A percentile compares a stretch with the other conserved stretches of the same genome.
Conservation (phyloP, 768 basidiomycete genomes). For the Macrolepiota fuliginosa region DNA sequence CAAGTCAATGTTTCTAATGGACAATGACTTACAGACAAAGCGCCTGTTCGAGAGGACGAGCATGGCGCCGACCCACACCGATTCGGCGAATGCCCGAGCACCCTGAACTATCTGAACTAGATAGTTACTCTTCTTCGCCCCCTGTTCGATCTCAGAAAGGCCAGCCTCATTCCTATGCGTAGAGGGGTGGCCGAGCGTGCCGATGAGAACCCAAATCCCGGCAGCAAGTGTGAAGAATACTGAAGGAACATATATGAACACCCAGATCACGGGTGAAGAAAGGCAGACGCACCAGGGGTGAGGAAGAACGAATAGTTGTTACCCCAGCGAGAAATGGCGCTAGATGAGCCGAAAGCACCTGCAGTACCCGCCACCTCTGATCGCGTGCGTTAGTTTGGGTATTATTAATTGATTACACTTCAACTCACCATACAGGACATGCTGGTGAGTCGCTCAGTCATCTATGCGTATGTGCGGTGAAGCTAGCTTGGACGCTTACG, state of each 20-base stretch:
- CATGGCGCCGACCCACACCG: slow-evolving; percentile 25
- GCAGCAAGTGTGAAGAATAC: slow-evolving; percentile 28
- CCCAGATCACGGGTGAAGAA: neutral
- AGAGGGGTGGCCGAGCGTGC: slow-evolving; percentile 22
- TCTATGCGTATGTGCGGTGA: neutral
- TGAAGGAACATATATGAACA: neutral
- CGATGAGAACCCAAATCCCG: slow-evolving; percentile 25
- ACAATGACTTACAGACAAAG: slow-evolving; percentile 25
- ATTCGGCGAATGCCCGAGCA: slow-evolving; percentile 22
- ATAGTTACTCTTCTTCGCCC: slow-evolving; percentile 20
- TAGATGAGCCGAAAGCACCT: slow-evolving; percentile 29
- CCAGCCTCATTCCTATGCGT: slow-evolving; percentile 22
- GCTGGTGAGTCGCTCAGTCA: slow-evolving; percentile 14
- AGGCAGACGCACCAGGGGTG: slow-evolving; percentile 18
- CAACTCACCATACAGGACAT: slow-evolving; percentile 26
- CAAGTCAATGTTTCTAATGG: neutral
- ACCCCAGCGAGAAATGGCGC: slow-evolving; percentile 28
- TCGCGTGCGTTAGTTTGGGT: neutral
- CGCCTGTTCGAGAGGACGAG: slow-evolving; percentile 24
- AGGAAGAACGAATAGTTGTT: slow-evolving; percentile 34
- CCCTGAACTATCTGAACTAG: slow-evolving; percentile 22
- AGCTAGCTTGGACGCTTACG: slow-evolving; percentile 10
- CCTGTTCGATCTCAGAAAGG: slow-evolving; percentile 20
- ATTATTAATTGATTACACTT: too few relatives aligned
- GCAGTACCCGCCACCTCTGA: slow-evolving; percentile 27